Evolutionary conservation across 2,329 filamentous ascomycete genomes (phyloP).

Genomic region (Calonectria montana): DNA sequence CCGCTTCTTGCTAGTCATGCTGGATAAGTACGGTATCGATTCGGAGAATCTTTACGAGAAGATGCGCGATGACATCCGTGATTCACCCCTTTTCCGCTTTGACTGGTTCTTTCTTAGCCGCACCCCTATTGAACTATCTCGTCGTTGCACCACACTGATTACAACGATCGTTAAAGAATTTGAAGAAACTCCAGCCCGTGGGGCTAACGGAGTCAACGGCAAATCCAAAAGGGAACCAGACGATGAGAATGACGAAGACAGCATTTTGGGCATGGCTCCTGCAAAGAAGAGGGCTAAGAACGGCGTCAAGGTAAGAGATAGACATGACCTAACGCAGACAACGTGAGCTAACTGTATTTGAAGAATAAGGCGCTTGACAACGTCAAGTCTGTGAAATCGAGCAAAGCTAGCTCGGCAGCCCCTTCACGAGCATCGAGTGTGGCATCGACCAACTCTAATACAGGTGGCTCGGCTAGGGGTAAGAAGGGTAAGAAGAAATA

Average conservation of each 20-base stretch:
- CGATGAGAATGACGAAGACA: constrained; percentile 87
- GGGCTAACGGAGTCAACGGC: constrained; percentile 71
- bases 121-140: constrained; percentile 90
- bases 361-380: constrained; percentile 95
- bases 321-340: background rate
- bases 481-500: constrained; percentile 53
- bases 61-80: constrained; percentile 96
- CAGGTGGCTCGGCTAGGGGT: constrained; percentile 64
- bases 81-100: constrained; percentile 94
- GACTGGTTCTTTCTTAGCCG: constrained; percentile 99
- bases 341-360: constrained; percentile 29
- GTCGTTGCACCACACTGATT: constrained; percentile 92
- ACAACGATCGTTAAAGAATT: constrained; percentile 97
- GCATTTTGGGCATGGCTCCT: constrained; percentile 82
- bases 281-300: constrained; percentile 96
- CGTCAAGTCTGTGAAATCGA: constrained; percentile 86
- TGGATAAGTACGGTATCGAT: constrained; percentile 93
- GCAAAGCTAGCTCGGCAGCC: constrained; percentile 79
- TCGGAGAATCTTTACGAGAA: constrained; percentile 90
- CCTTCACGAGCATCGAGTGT: constrained; percentile 92
- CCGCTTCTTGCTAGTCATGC: constrained; percentile 90
- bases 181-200: constrained; percentile 72
- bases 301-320: constrained; percentile 77
- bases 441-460: constrained; percentile 73
- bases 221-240: constrained; percentile 79